Evolutionary conservation across 73 alveolate species (phyloP), one percentile per base, ranked within the genome.

Genomic region (Symbiodinium natans): DNA sequence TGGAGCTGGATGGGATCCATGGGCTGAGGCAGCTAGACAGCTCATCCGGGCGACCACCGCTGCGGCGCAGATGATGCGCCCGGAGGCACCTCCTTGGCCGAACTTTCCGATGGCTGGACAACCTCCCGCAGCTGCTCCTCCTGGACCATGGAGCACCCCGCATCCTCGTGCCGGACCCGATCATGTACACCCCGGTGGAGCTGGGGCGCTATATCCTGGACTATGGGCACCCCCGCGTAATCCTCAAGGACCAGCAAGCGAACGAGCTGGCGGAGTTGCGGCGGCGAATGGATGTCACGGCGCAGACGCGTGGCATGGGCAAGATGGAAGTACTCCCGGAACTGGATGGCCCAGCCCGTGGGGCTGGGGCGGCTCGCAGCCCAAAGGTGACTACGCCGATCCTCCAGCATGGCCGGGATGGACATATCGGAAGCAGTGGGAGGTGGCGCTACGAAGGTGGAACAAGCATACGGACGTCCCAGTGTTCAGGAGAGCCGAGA

Each of bases 351-450:
- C 17, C 1, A 25, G 63, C 27, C 63, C 63, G 1, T 48, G 63
- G 63, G 83, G 83, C 21, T 42, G 83, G 56, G 13, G 74, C 25
- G 77, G 33, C 34, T 0, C 42, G 27, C 15, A 34, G 6, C 11
- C 40, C 7, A 84, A 84, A 36, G 75, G 46, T 1, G 93, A 46
- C 41, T 84, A 11, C 23, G 10, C 36, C 6, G 80, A 84, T 31
- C 93, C 93, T 13, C 93, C 93, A 0, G 36, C 52, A 0, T 84
- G 77, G 77, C 93, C 93, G 3, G 93, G 93, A 1, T 84, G 93
- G 93, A 7, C 46, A 1, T 41, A 43, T 1, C 36, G 93, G 52
- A 27, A 41, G 38, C 40, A 39, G 23, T 84, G 93, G 93, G 80
- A 42, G 54, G 48, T 29, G 7, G 75, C 93, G 25, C 11, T 48